phyloP scores from a whole-genome alignment of 352 stramenopile species.

The Hyaloperonospora brassicae region DNA sequence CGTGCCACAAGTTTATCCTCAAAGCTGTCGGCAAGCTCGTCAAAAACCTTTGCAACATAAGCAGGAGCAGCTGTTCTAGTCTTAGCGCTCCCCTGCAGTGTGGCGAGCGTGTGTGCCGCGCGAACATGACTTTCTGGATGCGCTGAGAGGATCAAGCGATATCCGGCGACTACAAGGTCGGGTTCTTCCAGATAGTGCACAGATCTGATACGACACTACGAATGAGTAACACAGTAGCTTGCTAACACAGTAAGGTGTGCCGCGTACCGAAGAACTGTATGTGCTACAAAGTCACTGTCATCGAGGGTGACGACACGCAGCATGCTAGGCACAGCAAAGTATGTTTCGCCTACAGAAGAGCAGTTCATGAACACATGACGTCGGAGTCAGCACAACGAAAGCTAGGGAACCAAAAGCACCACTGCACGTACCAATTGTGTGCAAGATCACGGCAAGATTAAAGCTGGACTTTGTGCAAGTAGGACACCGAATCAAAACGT shows the following conservation, averaged over 20 bases:
- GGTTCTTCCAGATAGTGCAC: constrained; percentile 60
- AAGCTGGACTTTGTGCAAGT: constrained; percentile 61
- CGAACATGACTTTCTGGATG: constrained; percentile 39
- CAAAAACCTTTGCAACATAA: constrained; percentile 73
- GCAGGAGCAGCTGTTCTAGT: constrained; percentile 43
- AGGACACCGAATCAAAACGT: constrained; percentile 39
- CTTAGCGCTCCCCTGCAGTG: constrained; percentile 39
- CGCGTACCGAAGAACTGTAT: constrained; percentile 57
- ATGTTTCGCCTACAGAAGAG: constrained; percentile 38
- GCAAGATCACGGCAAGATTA: constrained; percentile 68
- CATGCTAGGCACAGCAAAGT: constrained; percentile 60
- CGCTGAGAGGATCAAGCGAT: constrained; percentile 33
- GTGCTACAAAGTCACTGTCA: constrained; percentile 65
- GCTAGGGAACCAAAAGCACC: not conserved
- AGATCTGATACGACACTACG: constrained; percentile 30
- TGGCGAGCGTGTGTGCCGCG: constrained; percentile 56
- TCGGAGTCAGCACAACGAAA: no score
- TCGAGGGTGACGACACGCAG: constrained; percentile 55
- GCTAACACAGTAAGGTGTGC: not conserved
- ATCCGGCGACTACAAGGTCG: constrained; percentile 39
- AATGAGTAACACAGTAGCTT: not conserved
- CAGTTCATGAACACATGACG: not conserved
- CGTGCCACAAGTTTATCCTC: constrained; percentile 77
- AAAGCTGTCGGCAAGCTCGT: constrained; percentile 70
- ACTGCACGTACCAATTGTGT: constrained; percentile 40